Evolutionary conservation across 2,329 filamentous ascomycete genomes (phyloP), one percentile per base, ranked within the genome.

Genomic region (Stromatinia cepivora): DNA sequence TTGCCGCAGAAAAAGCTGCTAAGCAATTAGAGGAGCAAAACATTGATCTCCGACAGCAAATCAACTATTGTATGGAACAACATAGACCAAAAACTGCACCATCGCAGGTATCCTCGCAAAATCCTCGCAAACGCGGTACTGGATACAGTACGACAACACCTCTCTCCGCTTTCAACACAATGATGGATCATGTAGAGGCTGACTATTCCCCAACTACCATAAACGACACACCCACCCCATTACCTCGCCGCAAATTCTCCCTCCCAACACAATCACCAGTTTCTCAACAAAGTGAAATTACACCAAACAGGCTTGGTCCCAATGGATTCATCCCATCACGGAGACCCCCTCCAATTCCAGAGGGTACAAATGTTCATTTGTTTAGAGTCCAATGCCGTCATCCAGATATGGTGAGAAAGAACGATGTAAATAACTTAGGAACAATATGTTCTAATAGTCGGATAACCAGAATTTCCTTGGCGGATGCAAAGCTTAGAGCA

Each of bases 1-100:
- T 69, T 25, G 71, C 70, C n/a, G 76, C 76, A 2, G 76, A 78
- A 72, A 68, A 73, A 67, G 66, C 70, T 20, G 73, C 76, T 10
- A 74, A 74, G 54, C 25, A 59, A n/a, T 67, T 77, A 4, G 67
- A 64, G 50, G 70, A 74, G 42, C 70, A 74, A 34, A 76, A 77
- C 28, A 69, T 67, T 0, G 46, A 71, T 42, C 75, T 76, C n/a
- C 70, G 72, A 65, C 56, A 66, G 22, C 70, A 67, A 67, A 66
- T 76, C 11, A 70, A 72, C 20, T 71, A 73, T 31, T 77, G 69
- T 56, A 70, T 50, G 61, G 53, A 67, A 36, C 63, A 67, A 36
- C 69, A 74, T 13, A 72, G 71, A 22, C 71, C 71, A 22, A 74
- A 70, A 59, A 74, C 73, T 6, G 71, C 73, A 31, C 71, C 72